A percentile compares a stretch with the other conserved stretches of the same genome.
Conservation (phyloP, 495 filamentous ascomycete genomes). For the Schizothecium vesticola region DNA sequence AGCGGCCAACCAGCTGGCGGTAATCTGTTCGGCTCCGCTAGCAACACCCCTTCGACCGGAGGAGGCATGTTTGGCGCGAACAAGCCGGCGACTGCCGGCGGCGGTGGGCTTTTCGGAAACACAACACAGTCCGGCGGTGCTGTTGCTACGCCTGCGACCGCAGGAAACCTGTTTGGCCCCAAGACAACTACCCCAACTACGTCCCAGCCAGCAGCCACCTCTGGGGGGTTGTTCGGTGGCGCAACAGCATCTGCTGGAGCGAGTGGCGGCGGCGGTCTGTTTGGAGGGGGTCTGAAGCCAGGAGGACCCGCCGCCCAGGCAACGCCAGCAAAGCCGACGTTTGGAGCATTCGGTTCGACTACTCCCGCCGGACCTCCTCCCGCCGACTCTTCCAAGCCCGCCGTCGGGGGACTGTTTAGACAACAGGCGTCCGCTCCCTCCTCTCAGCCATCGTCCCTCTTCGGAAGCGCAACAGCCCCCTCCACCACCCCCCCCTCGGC, state of each 20-base stretch:
- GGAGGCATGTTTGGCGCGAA: conserved; percentile 34
- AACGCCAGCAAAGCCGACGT: conserved; percentile 28
- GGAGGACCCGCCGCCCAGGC: conserved; percentile 7
- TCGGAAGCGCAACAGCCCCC: background rate
- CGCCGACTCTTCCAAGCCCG: conserved; percentile 20
- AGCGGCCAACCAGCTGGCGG: conserved; percentile 12
- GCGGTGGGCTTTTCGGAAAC: background rate
- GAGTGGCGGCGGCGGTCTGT: conserved; percentile 4
- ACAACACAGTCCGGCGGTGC: background rate
- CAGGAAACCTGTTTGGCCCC: conserved; percentile 3
- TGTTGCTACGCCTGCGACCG: background rate
- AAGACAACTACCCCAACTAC: conserved; percentile 15
- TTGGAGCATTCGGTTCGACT: conserved; percentile 24
- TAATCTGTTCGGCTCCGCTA: conserved; percentile 21
- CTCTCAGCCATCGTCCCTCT: background rate
- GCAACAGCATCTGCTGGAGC: background rate
- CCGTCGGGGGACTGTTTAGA: conserved; percentile 15
- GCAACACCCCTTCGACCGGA: conserved; percentile 12
- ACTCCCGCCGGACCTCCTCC: conserved; percentile 31
- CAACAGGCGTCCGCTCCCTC: conserved; percentile 1
- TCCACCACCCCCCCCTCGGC: background rate
- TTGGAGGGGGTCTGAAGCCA: conserved; percentile 4
- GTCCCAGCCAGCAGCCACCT: conserved; percentile 6
- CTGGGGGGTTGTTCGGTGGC: conserved; percentile 5
- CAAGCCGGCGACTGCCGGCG: background rate